Conservation (phyloP, 1,139 yeast genomes). For the Geotrichum candidum region DNA sequence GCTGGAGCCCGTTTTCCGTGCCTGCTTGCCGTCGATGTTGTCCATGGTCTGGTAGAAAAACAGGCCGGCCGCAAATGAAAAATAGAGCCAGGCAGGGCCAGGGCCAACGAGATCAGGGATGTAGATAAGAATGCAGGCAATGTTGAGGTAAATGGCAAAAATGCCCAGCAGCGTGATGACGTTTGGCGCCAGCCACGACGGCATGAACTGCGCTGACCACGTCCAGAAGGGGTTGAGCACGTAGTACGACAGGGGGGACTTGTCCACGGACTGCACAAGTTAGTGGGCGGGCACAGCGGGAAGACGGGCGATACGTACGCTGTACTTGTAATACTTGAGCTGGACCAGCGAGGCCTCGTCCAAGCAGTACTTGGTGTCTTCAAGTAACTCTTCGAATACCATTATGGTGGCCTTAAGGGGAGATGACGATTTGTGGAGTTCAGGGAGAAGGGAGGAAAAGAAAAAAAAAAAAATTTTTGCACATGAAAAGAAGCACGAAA, state of each 20-base stretch:
- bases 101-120: slow-evolving; percentile 51
- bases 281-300: neutral
- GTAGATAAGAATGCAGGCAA: slow-evolving; percentile 49
- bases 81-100: slow-evolving; percentile 64
- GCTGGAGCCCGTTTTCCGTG: slow-evolving; percentile 67
- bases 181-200: slow-evolving; percentile 71
- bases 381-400: neutral
- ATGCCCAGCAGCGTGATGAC: slow-evolving; percentile 65
- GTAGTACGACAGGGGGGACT: slow-evolving; percentile 57
- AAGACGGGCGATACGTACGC: slow-evolving; percentile 6
- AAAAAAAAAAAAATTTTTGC: neutral
- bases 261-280: slow-evolving; percentile 49
- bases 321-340: slow-evolving; percentile 14
- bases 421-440: neutral
- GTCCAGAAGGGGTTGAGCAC: slow-evolving; percentile 70
- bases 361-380: slow-evolving; percentile 20
- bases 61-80: slow-evolving; percentile 60
- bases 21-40: slow-evolving; percentile 81
- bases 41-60: slow-evolving; percentile 80
- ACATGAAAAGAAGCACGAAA: neutral
- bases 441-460: neutral
- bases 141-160: slow-evolving; percentile 50
- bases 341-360: slow-evolving; percentile 14
- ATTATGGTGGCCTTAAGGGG: neutral
- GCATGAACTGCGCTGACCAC: slow-evolving; percentile 59